Percentiles rank a stretch among this genome's conserved stretches.
These are phyloP conservation scores for Ramaria sp. DNA, from an alignment of 768 basidiomycete genomes.

Conservation along the genomic window DNA sequence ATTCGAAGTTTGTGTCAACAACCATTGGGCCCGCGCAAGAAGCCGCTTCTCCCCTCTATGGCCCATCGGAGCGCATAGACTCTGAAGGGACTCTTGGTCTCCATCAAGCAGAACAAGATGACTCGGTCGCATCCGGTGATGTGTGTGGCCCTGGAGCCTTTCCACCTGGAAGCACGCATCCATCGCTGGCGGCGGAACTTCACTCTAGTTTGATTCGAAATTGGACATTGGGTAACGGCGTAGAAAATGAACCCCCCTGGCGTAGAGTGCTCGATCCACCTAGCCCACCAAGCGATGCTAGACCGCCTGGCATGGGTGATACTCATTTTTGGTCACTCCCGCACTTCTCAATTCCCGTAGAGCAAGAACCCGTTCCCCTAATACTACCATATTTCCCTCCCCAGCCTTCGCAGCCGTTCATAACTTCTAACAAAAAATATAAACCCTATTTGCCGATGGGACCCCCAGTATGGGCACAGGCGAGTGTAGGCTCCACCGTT, in stretches of 20 bases:
- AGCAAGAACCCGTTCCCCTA: background rate
- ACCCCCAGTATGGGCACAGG: constrained; percentile 37
- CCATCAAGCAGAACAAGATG: no score
- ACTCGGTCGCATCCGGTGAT: no score
- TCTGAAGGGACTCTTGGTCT: no score
- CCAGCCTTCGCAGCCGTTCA: constrained; percentile 12
- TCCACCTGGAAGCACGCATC: background rate
- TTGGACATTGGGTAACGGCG: background rate
- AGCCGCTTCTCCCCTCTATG: no score
- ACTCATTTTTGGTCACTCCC: constrained; percentile 1
- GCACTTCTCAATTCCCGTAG: background rate
- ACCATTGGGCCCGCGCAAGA: no score
- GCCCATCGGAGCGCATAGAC: no score
- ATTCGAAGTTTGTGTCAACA: no score
- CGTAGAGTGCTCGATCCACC: background rate
- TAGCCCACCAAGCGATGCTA: background rate
- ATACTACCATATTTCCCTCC: background rate
- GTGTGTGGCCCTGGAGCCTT: background rate
- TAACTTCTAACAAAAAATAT: background rate
- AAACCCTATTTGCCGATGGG: constrained; percentile 18
- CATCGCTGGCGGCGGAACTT: background rate
- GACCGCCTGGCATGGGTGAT: background rate
- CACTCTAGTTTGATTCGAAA: background rate
- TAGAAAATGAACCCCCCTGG: constrained; percentile 3
- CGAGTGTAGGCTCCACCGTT: constrained; percentile 14